Percentiles rank a stretch among this genome's conserved stretches.
These are phyloP conservation scores for Meyerozyma carpophila DNA, from an alignment of 1,139 yeast species.

Conservation along the genomic window DNA sequence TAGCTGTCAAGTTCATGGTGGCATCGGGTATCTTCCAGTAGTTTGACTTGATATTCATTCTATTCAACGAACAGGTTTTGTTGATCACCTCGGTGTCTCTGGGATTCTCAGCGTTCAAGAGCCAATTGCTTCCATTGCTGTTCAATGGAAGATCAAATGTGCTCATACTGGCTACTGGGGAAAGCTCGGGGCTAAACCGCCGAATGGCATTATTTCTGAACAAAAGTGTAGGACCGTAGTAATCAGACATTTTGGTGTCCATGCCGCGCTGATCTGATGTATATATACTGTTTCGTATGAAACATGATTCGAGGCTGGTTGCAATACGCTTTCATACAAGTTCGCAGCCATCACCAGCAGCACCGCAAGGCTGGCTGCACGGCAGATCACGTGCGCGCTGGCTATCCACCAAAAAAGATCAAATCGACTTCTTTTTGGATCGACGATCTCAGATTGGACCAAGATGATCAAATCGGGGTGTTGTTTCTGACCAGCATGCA, in stretches of 20 bases:
- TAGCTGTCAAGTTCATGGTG: slow-evolving; percentile 50
- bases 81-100: slow-evolving; percentile 26
- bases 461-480: background rate
- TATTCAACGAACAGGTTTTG: slow-evolving; percentile 38
- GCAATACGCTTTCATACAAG: background rate
- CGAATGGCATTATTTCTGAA: slow-evolving; percentile 44
- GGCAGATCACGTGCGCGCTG: slow-evolving; percentile 1
- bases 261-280: background rate
- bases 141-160: slow-evolving; percentile 9
- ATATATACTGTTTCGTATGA: background rate
- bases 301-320: background rate
- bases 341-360: background rate
- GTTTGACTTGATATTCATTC: slow-evolving; percentile 46
- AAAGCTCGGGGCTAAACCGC: slow-evolving; percentile 21
- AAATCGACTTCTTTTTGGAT: background rate
- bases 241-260: slow-evolving; percentile 23
- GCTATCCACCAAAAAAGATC: background rate
- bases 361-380: slow-evolving; percentile 1
- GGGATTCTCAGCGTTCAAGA: slow-evolving; percentile 19
- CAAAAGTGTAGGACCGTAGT: slow-evolving; percentile 39
- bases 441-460: background rate
- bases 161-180: slow-evolving; percentile 25
- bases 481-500: background rate
- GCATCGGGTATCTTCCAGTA: slow-evolving; percentile 73
- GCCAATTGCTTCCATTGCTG: slow-evolving; percentile 14